phyloP scores from a whole-genome alignment of 257 asterid species.

The Solanum acaule region DNA sequence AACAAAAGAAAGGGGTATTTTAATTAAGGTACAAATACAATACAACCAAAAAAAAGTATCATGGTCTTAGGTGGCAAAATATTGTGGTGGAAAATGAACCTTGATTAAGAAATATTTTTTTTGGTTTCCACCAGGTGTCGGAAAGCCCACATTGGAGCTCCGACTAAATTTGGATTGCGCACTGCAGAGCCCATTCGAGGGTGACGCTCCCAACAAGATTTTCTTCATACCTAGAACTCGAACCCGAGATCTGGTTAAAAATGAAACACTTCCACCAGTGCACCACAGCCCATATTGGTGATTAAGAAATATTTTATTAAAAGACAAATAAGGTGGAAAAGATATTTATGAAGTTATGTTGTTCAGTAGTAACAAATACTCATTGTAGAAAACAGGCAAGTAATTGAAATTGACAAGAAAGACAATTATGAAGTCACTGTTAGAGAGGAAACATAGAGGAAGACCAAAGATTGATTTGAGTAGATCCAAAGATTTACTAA shows the following conservation, averaged over 20 bases:
- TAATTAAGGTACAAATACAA: neutral
- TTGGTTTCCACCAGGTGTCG: no score
- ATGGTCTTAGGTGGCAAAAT: neutral
- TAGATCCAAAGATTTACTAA: fast-evolving
- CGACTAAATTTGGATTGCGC: no score
- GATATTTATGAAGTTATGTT: neutral
- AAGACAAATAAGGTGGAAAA: neutral
- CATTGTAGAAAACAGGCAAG: neutral
- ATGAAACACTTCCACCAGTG: no score
- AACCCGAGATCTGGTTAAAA: fast-evolving
- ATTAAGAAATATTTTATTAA: neutral
- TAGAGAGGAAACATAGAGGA: neutral
- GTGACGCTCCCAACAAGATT: no score
- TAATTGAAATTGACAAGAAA: neutral
- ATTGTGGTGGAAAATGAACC: conserved; percentile 7
- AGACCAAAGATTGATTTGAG: neutral
- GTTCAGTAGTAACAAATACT: neutral
- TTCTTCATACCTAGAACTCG: fast-evolving
- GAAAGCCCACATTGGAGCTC: no score
- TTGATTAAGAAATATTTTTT: neutral
- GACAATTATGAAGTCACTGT: neutral
- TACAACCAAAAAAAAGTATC: neutral
- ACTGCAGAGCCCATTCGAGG: no score
- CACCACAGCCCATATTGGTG: no score
- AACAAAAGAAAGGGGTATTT: neutral